Percentiles rank a stretch among this genome's conserved stretches.
phyloP scores from a whole-genome alignment of 768 basidiomycete species.

The Suillus lakei region DNA sequence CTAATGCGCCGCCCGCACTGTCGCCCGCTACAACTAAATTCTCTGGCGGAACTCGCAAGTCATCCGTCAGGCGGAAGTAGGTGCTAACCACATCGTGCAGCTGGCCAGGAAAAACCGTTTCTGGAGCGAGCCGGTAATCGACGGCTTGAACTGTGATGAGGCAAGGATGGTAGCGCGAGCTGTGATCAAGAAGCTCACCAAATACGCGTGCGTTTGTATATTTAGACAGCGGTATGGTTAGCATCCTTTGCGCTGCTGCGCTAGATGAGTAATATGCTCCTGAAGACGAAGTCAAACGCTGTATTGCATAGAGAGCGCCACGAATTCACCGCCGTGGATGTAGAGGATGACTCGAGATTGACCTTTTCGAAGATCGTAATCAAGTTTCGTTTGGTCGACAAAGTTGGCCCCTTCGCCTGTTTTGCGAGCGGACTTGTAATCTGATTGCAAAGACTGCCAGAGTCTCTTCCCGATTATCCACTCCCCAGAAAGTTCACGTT shows the following conservation, averaged over 20 bases:
- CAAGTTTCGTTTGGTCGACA: conserved; percentile 23
- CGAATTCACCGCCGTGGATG: conserved; percentile 81
- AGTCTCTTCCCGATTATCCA: conserved; percentile 96
- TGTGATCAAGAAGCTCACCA: conserved; percentile 45
- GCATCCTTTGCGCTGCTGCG: conserved; percentile 85
- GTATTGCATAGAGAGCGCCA: neutral
- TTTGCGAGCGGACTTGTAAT: conserved; percentile 64
- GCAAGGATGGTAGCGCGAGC: neutral
- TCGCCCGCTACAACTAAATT: conserved; percentile 91
- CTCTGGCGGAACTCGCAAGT: conserved; percentile 88
- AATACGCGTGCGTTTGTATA: conserved; percentile 90
- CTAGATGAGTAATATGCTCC: conserved; percentile 94
- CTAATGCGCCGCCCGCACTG: conserved; percentile 90
- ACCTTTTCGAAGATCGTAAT: conserved; percentile 38
- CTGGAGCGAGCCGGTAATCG: conserved; percentile 95
- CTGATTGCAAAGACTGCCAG: conserved; percentile 85
- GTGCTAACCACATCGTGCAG: conserved; percentile 84
- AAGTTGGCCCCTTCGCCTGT: conserved; percentile 25
- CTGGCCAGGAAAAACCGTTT: conserved; percentile 92
- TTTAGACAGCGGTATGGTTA: conserved; percentile 92
- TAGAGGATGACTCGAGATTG: conserved; percentile 89
- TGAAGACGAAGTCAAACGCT: conserved; percentile 30
- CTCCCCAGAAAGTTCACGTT: conserved; percentile 86
- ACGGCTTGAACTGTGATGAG: conserved; percentile 55
- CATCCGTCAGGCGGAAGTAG: conserved; percentile 86